phyloP scores from a whole-genome alignment of 2,329 filamentous ascomycete genomes.

The Exophiala xenobiotica region DNA sequence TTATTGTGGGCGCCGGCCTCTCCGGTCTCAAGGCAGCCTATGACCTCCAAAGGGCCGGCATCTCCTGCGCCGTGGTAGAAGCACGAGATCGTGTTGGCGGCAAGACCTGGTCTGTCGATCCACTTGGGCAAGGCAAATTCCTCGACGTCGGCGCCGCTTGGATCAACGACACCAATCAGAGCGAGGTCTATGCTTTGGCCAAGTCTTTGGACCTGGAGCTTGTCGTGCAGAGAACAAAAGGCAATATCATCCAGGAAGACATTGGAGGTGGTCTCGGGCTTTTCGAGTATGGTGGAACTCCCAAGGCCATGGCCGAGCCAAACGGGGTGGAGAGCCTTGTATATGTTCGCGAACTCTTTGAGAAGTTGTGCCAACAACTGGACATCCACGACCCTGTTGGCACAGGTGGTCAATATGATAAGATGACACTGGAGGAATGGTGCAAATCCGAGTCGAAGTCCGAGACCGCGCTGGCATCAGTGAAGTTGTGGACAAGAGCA shows the following conservation, averaged over 20 bases:
- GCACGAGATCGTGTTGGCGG: slow-evolving; percentile 47
- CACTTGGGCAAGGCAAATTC: slow-evolving; percentile 29
- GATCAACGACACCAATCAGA: slow-evolving; percentile 60
- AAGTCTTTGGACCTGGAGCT: slow-evolving; percentile 42
- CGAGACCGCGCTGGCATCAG: slow-evolving; percentile 37
- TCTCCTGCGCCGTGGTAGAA: slow-evolving; percentile 41
- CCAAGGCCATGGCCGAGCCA: slow-evolving; percentile 10
- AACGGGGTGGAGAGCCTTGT: slow-evolving; percentile 32
- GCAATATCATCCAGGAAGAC: slow-evolving; percentile 46
- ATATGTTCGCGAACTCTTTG: slow-evolving; percentile 38
- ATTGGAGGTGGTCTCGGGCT: slow-evolving; percentile 23
- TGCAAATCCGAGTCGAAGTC: slow-evolving; percentile 35
- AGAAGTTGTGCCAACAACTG: slow-evolving; percentile 41
- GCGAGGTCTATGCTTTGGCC: slow-evolving; percentile 41
- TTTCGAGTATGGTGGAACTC: slow-evolving; percentile 28
- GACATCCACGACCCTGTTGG: slow-evolving; percentile 29
- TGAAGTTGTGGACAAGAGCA: slow-evolving; percentile 49
- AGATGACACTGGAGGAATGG: slow-evolving; percentile 42
- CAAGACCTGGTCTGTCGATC: slow-evolving; percentile 38
- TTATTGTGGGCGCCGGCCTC: slow-evolving; percentile 44
- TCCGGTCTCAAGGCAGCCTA: slow-evolving; percentile 40
- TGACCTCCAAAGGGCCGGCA: slow-evolving; percentile 34
- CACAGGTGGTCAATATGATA: slow-evolving; percentile 34
- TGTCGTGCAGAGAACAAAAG: slow-evolving; percentile 50
- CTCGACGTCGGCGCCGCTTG: slow-evolving; percentile 59